Evolutionary conservation across 164 flowering plant genomes (phyloP).

Genomic region (Dillenia turbinata): DNA sequence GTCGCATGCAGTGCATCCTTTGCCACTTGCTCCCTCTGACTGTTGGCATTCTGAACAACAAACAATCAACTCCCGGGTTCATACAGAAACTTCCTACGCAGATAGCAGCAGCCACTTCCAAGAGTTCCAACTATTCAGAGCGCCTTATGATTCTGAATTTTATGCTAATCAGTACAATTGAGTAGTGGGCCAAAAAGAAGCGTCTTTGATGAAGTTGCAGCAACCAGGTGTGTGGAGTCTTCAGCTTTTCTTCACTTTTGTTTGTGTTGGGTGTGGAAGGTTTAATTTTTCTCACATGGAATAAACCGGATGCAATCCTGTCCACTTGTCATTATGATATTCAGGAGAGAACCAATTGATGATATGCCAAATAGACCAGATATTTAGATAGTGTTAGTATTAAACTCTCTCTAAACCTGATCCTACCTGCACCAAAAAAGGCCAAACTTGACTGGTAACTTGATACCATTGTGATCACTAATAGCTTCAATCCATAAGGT

Average conservation of each 20-base stretch:
- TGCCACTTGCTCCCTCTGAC: constrained; percentile 29
- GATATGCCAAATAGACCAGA: too few species aligned
- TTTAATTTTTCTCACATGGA: neutral
- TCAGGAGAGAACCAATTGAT: too few species aligned
- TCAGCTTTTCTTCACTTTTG: neutral
- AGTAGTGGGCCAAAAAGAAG: constrained; percentile 2
- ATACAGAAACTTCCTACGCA: constrained; percentile 12
- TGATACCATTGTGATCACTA: too few species aligned
- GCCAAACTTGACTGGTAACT: too few species aligned
- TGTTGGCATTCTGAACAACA: constrained; percentile 38
- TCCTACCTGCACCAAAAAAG: too few species aligned
- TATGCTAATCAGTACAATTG: constrained; percentile 30
- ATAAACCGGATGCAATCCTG: neutral
- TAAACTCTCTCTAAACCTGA: too few species aligned
- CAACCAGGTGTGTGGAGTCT: neutral
- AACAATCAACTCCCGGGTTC: constrained; percentile 19
- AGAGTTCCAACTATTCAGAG: constrained; percentile 44
- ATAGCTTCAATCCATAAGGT: too few species aligned
- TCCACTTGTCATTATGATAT: neutral
- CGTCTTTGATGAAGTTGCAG: neutral
- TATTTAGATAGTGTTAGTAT: too few species aligned
- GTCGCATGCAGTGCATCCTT: constrained; percentile 24
- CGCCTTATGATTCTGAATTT: constrained; percentile 36
- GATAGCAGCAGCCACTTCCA: constrained; percentile 28
- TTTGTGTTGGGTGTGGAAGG: neutral